Evolutionary conservation across 1,284 basidiomycete genomes (phyloP), one percentile per base, ranked within the genome.

Genomic region (Ustilago tritici): DNA sequence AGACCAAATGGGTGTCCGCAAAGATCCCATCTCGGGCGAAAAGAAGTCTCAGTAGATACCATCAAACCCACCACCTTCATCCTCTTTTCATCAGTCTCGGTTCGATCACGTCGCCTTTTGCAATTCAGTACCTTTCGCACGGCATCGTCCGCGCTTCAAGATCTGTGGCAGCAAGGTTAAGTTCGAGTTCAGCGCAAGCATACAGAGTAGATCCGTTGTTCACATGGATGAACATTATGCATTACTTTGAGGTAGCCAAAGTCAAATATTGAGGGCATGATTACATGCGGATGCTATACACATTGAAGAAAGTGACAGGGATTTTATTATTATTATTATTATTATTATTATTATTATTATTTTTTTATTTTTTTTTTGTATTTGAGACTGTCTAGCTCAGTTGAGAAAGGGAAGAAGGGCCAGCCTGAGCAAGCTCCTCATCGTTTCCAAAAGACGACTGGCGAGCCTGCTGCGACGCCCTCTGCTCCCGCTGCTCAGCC

Each of bases 1-100:
- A 10, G 76, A 78, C 50, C 76, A 78, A 72, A 78, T 78, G 62
- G 76, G 76, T 46, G 71, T 75, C 3, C 65, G 72, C 38, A 78
- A 78, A 40, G 72, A 75, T 23, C 68, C 76, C 52, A 72, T 78
- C 63, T 69, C 68, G 15, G 71, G 68, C 60, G 71, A 74, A 59
- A 78, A 75, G 57, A 78, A 78, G 76, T 56, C 57, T 31, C 67
- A 75, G 62, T 78, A 72, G 64, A 69, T 68, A 62, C 56, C 69
- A 62, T 36, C 49, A 50, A 15, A n/a, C 47, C n/a, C n/a, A 17
- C 31, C 31, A 9, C 12, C 15, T 32, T 53, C 32, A 19, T 19
- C 15, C 9, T 12, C 35, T 12, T 34, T 57, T 32, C 23, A 50
- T 54, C 53, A 46, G 7, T 4, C n/a, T 46, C 14, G 23, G 10